Conservation (phyloP, 768 basidiomycete species). For the Coprinellus micaceus region DNA sequence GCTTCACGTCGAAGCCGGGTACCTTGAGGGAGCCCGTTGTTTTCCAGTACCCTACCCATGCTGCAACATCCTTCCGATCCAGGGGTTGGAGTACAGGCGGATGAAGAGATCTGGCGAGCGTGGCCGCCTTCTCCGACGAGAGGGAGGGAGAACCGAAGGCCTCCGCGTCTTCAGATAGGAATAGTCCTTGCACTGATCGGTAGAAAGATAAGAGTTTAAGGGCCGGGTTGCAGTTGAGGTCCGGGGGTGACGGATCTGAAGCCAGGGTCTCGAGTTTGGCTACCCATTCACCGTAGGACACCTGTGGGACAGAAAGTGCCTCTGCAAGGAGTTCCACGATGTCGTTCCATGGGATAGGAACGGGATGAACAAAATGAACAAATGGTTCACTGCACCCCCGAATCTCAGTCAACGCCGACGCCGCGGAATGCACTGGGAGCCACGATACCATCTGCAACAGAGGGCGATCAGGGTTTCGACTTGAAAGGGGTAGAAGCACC, state of each 20-base stretch:
- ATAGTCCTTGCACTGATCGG: constrained; percentile 15
- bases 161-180: constrained; percentile 15
- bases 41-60: constrained; percentile 16
- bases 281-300: constrained; percentile 30
- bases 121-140: constrained; percentile 7
- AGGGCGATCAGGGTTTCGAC: neutral
- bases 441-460: constrained; percentile 22
- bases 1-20: neutral
- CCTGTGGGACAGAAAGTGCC: constrained; percentile 24
- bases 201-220: constrained; percentile 28
- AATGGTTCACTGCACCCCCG: constrained; percentile 7
- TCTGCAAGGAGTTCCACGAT: constrained; percentile 19
- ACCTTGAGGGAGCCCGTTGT: neutral
- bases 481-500: too few relatives aligned
- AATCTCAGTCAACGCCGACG: constrained; percentile 22
- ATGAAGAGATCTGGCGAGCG: constrained; percentile 8
- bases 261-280: constrained; percentile 22
- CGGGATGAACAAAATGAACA: constrained; percentile 27
- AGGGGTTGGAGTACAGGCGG: constrained; percentile 5
- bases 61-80: constrained; percentile 11
- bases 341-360: constrained; percentile 20
- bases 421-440: constrained; percentile 30
- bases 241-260: neutral
- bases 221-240: constrained; percentile 20
- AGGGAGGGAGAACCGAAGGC: constrained; percentile 21